Evolutionary conservation across 345 rosid genomes (phyloP), one percentile per base, ranked within the genome.

Genomic region (Pugionium cornutum): DNA sequence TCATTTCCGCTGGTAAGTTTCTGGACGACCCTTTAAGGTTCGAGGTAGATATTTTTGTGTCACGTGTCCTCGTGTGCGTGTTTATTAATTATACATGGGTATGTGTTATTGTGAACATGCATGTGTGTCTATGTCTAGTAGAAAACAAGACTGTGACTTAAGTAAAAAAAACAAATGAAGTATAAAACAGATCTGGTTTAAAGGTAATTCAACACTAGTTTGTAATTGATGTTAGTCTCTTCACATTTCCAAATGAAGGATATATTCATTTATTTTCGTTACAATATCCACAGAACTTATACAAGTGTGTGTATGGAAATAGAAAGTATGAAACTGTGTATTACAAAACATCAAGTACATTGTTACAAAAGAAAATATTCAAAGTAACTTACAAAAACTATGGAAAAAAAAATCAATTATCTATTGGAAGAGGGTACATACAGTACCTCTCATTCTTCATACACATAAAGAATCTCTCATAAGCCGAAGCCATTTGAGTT

Each of bases 391-490:
- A 62, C 34, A 50, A 68, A 53, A 29, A 36, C 4, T 36, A 34
- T 30, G 4, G 18, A 18, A 3, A 50, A 3, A 50, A 40, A 28
- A 43, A 45, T 43, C 58, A 79, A 68, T 74, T 70, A 69, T 89
- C 89, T 66, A 70, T 66, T 2, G 77, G 67, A 61, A 85, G 88
- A 76, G 91, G 91, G 59, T 85, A 87, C 28, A 30, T 81, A 70
- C 89, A 87, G 53, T 68, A 81, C 62, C 44, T 76, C 47, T 60
- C 36, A 52, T 84, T 79, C 77, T 84, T 87, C 91, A 87, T 84
- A 64, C 97, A 83, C 36, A 83, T 82, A 67, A 89, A 89, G 64
- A 87, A 83, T 72, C 95, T 84, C 78, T 87, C 90, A 49, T 87
- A 86, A 48, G 88, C 85, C 0, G 79, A 78, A 2, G 95, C 86